A percentile compares a stretch with the other conserved stretches of the same genome.
phyloP scores from a whole-genome alignment of 2,329 filamentous ascomycete genomes.

The Aspergillus ibericus region DNA sequence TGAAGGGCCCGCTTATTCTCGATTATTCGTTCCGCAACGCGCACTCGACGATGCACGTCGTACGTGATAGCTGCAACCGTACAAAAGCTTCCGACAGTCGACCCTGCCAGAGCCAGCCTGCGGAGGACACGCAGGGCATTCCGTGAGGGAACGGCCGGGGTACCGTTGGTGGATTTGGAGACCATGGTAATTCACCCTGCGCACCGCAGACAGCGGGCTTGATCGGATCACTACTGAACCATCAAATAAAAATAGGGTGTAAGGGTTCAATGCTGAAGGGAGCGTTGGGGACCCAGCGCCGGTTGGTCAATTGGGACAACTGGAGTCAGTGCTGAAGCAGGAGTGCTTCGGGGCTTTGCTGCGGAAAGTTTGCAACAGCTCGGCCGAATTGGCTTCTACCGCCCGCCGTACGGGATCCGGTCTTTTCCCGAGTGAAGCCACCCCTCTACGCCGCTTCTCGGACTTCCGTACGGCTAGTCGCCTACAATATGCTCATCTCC shows the following conservation, averaged over 20 bases:
- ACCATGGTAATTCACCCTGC: conserved; percentile 31
- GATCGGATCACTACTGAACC: conserved; percentile 12
- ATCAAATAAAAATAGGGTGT: conserved; percentile 7
- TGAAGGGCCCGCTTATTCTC: conserved; percentile 46
- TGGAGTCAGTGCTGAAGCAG: conserved; percentile 1
- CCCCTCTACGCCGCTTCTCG: neutral
- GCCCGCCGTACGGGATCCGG: conserved; percentile 12
- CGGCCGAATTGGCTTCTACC: conserved; percentile 13
- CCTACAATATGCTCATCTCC: too few relatives aligned
- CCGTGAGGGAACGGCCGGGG: conserved; percentile 43
- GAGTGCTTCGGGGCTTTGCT: conserved; percentile 8
- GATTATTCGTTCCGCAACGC: conserved; percentile 43
- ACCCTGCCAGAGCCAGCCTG: conserved; percentile 34
- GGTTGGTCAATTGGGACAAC: neutral
- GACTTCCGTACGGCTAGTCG: too few relatives aligned
- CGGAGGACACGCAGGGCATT: conserved; percentile 46
- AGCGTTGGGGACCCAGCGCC: neutral
- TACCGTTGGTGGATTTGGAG: conserved; percentile 29
- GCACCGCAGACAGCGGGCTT: conserved; percentile 29
- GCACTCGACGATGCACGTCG: conserved; percentile 43
- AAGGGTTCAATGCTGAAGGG: neutral
- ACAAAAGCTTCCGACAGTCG: conserved; percentile 43
- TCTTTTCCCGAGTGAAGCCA: conserved; percentile 15
- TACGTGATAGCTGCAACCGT: conserved; percentile 44
- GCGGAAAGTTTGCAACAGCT: conserved; percentile 20